These are phyloP conservation scores for Abrus pulchellus DNA, from an alignment of 306 rosid species.

Conservation along the genomic window DNA sequence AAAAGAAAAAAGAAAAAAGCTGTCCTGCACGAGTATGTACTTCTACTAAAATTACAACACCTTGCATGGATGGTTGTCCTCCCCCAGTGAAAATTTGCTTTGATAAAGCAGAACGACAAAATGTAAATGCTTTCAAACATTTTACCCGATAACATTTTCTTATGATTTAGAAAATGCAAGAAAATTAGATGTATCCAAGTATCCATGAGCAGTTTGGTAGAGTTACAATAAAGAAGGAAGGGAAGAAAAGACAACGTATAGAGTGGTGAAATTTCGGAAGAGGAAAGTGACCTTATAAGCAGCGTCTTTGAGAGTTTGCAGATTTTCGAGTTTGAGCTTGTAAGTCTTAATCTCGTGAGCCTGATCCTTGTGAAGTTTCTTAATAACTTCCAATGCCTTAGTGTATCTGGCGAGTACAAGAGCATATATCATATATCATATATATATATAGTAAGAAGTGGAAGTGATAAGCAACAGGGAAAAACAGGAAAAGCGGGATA, in stretches of 20 bases:
- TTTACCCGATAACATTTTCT: not conserved
- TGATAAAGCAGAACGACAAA: not conserved
- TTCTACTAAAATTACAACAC: not conserved
- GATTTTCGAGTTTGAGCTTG: conserved; percentile 89
- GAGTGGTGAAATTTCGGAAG: conserved; percentile 4
- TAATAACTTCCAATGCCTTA: conserved; percentile 93
- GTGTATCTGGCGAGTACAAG: conserved; percentile 71
- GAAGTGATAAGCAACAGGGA: not conserved
- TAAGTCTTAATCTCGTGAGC: conserved; percentile 89
- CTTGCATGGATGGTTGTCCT: too few species aligned
- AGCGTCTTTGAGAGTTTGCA: conserved; percentile 87
- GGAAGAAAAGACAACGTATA: not conserved
- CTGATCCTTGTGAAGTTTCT: conserved; percentile 93
- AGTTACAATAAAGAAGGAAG: conserved; percentile 9
- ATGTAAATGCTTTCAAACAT: not conserved
- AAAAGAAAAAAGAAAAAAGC: not conserved
- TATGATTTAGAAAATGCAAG: not conserved
- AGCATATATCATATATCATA: not conserved
- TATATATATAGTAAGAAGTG: not conserved
- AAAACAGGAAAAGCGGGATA: conserved; percentile 30
- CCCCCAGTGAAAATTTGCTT: not conserved
- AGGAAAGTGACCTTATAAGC: conserved; percentile 77
- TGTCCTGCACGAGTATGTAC: not conserved
- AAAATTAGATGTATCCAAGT: not conserved
- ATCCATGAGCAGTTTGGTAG: not conserved